These are phyloP conservation scores for Tolypocladium tundrense DNA, from an alignment of 2,329 filamentous ascomycete species.

Conservation along the genomic window DNA sequence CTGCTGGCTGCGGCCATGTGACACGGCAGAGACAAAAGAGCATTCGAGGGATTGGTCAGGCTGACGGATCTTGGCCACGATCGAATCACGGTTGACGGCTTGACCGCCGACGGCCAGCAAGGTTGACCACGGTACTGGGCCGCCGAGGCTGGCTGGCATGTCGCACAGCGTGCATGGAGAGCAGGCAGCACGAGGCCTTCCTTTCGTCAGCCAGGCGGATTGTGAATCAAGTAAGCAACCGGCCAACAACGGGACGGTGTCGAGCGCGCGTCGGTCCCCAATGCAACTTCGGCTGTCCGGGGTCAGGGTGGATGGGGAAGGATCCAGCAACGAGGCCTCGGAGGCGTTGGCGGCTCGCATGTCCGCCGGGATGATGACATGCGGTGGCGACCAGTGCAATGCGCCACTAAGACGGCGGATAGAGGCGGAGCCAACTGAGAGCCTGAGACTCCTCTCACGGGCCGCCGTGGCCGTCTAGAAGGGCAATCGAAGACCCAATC, in stretches of 20 bases:
- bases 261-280: background rate
- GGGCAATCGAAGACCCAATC: background rate
- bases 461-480: background rate
- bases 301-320: no score
- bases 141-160: background rate
- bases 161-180: background rate
- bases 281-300: background rate
- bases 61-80: background rate
- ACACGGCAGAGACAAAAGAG: background rate
- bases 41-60: background rate
- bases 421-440: background rate
- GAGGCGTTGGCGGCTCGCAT: no score
- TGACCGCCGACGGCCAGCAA: background rate
- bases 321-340: no score
- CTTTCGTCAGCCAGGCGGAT: background rate
- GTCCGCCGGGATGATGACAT: no score
- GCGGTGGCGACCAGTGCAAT: no score
- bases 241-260: background rate
- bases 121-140: background rate
- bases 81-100: background rate
- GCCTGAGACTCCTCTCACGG: background rate
- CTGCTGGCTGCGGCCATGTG: background rate
- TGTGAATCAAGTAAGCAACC: background rate
- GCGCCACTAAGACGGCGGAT: no score
- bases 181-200: background rate